Evolutionary conservation across 495 filamentous ascomycete species (phyloP).

Genomic region (Talaromyces liani): DNA sequence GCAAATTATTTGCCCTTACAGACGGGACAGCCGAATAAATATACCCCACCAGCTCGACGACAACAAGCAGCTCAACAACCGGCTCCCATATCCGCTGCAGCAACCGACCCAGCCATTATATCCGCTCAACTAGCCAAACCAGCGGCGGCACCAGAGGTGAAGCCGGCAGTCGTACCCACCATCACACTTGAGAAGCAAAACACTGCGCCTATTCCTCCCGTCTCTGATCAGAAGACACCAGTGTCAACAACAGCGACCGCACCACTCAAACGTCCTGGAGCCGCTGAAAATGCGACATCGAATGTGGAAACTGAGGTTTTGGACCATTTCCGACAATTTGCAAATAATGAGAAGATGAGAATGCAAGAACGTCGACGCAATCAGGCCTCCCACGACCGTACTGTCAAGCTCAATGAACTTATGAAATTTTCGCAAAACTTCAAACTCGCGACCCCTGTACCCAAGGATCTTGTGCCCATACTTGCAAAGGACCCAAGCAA

Average conservation of each 20-base stretch:
- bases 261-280: constrained; percentile 19
- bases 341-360: constrained; percentile 65
- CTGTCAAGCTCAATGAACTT: constrained; percentile 83
- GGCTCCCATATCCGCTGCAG: constrained; percentile 30
- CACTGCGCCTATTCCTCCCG: constrained; percentile 19
- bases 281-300: constrained; percentile 55
- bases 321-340: constrained; percentile 76
- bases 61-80: constrained; percentile 60
- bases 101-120: constrained; percentile 76
- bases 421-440: constrained; percentile 93
- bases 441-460: constrained; percentile 86
- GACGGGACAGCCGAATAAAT: constrained; percentile 62
- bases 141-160: constrained; percentile 27
- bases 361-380: constrained; percentile 65
- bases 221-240: constrained; percentile 29
- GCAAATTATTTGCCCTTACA: constrained; percentile 60
- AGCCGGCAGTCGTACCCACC: constrained; percentile 17
- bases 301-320: constrained; percentile 75
- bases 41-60: constrained; percentile 81
- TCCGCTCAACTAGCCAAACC: constrained; percentile 59
- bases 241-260: constrained; percentile 14
- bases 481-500: constrained; percentile 91
- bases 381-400: constrained; percentile 63
- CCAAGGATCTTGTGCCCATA: constrained; percentile 85
- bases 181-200: constrained; percentile 27